Evolutionary conservation across 148 eudicot species (phyloP).

Genomic region (Silene conica): DNA sequence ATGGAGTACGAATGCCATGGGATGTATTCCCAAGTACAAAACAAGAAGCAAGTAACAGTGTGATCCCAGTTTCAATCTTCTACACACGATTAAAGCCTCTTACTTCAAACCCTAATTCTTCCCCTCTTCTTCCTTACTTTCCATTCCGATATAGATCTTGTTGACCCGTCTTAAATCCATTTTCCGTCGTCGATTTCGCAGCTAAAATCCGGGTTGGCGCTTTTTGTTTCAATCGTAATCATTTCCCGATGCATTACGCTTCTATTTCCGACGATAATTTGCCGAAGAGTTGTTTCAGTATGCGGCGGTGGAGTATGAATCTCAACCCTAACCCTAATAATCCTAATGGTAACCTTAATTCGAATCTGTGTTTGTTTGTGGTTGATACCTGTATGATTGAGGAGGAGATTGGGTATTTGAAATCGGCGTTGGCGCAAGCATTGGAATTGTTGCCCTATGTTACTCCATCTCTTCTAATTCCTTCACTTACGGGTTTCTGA

Average conservation of each 20-base stretch:
- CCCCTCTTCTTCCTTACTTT: conserved; percentile 67
- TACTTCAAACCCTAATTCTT: conserved; percentile 20
- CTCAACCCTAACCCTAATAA: conserved; percentile 5
- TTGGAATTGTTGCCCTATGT: conserved; percentile 68
- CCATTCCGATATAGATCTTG: conserved; percentile 87
- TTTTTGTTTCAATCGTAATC: conserved; percentile 72
- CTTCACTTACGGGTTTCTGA: too few relatives aligned
- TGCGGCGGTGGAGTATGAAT: conserved; percentile 71
- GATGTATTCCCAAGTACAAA: conserved; percentile 96
- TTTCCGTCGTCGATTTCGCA: conserved; percentile 70
- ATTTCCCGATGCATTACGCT: conserved; percentile 67
- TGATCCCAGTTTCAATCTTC: conserved; percentile 66
- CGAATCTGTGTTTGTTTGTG: conserved; percentile 52
- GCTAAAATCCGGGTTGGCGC: conserved; percentile 91
- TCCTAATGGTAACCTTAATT: conserved; percentile 11
- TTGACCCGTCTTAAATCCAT: conserved; percentile 80
- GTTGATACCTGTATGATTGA: conserved; percentile 82
- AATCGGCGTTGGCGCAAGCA: conserved; percentile 53
- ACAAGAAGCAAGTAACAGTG: conserved; percentile 43
- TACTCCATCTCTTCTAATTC: too few relatives aligned
- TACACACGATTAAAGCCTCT: conserved; percentile 83
- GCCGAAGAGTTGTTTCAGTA: conserved; percentile 78
- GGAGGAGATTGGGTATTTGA: conserved; percentile 77
- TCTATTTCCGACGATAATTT: conserved; percentile 68
- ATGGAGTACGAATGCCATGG: conserved; percentile 92